These are phyloP conservation scores for Aspergillus egyptiacus DNA, from an alignment of 495 filamentous ascomycete genomes.

Conservation along the genomic window DNA sequence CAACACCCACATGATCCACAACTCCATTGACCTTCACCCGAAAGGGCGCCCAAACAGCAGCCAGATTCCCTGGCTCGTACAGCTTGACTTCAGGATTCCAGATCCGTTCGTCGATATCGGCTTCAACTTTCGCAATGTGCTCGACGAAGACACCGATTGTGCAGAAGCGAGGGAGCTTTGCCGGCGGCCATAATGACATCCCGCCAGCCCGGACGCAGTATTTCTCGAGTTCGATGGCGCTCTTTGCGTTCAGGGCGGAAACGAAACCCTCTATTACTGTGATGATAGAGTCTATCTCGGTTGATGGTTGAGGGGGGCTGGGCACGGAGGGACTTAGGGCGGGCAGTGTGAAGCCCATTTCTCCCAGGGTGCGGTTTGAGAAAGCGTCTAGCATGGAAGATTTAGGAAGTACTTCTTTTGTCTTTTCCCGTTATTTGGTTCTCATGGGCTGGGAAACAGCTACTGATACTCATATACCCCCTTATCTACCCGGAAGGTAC, in stretches of 20 bases:
- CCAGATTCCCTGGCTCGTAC: constrained; percentile 27
- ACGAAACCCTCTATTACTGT: constrained; percentile 31
- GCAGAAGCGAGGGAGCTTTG: constrained; percentile 32
- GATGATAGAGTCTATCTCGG: constrained; percentile 31
- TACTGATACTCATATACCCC: not conserved
- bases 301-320: not conserved
- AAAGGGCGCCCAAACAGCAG: constrained; percentile 39
- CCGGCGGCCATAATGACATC: constrained; percentile 35
- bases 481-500: not conserved
- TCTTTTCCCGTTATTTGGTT: not conserved
- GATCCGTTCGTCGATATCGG: constrained; percentile 35
- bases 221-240: constrained; percentile 31
- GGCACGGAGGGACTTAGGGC: not conserved
- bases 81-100: constrained; percentile 37
- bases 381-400: not conserved
- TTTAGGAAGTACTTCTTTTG: not conserved
- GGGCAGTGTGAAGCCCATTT: not conserved
- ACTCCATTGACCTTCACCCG: constrained; percentile 35
- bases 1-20: constrained; percentile 38
- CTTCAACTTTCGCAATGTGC: constrained; percentile 25
- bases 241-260: constrained; percentile 28
- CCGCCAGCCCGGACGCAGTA: constrained; percentile 35
- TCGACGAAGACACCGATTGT: constrained; percentile 38
- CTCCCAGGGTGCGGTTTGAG: not conserved
- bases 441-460: not conserved